phyloP scores from a whole-genome alignment of 1,284 basidiomycete genomes.

The Naganishia sp. region DNA sequence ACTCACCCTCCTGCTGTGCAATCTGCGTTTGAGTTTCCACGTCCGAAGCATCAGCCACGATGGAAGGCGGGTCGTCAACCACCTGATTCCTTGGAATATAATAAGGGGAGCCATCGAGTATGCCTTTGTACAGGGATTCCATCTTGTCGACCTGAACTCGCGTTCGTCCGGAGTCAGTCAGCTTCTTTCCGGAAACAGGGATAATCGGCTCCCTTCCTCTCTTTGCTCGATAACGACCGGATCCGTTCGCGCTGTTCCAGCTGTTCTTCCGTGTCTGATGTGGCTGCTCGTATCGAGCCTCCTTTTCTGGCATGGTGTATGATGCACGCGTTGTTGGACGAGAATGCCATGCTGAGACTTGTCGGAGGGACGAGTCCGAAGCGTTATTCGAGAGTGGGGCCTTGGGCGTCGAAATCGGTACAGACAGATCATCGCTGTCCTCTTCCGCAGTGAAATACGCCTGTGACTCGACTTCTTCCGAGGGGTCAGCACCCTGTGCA shows the following conservation, averaged over 20 bases:
- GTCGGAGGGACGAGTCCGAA: not conserved
- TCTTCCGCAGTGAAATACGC: conserved; percentile 2
- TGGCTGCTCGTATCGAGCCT: no score
- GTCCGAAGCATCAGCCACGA: not conserved
- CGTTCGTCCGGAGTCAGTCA: not conserved
- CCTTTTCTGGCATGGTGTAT: no score
- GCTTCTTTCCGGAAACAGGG: no score
- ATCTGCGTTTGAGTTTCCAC: not conserved
- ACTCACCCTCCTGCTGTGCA: conserved; percentile 2
- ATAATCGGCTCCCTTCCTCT: not conserved
- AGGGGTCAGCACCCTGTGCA: no score
- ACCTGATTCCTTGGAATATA: conserved; percentile 1
- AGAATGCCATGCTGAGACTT: no score
- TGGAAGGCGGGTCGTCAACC: not conserved
- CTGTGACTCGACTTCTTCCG: not conserved
- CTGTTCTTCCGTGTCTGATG: no score
- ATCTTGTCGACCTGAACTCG: conserved; percentile 11
- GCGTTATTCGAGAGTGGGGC: not conserved
- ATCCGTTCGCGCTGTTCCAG: not conserved
- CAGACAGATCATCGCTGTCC: not conserved
- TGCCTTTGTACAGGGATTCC: conserved; percentile 2
- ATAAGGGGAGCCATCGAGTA: conserved; percentile 21
- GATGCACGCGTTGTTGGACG: not conserved
- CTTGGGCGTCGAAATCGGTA: no score
- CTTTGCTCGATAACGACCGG: not conserved